Base-by-base conservation (phyloP, 768 basidiomycete species). In the Thelephora aurantiotincta region DNA sequence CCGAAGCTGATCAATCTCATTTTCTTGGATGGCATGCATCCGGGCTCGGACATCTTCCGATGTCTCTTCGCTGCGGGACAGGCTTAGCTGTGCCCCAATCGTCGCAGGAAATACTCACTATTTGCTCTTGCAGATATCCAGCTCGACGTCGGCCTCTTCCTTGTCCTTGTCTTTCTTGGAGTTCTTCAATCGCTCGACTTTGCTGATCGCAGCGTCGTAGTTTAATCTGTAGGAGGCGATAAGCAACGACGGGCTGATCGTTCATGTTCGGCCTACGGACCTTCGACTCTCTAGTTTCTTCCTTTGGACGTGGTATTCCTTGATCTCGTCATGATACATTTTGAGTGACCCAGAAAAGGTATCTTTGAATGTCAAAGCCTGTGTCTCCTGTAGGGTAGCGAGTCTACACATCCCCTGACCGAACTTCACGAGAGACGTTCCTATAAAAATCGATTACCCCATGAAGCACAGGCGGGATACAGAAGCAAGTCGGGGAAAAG, bases 201-300 rank as follows among this genome's bases (percentile, higher is more conserved):
- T 88, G 33, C 72, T 69, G 4, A 73, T 63, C 2, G 87, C 83
- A 1, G 89, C 77, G 52, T 94, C 92, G 34, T 79, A 80, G 48
- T 80, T 79, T 49, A 85, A 61, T 57, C 91, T 91, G 46, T 20
- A 23, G 26, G n/a, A 12, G 18, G 44, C 36, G 49, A 30, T 6
- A 11, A 33, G 35, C 20, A 41, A 13, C 4, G 5, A 36, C n/a
- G 22, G 45, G 37, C 20, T 23, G 5, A 33, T 37, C 1, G 33
- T 33, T 19, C n/a, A 37, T 0, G 7, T 43, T 13, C 45, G 16
- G 7, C 30, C 43, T 11, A 59, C 69, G 45, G 50, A 85, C 89
- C 87, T 72, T 57, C 88, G 69, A 45, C 82, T 89, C 48, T 94
- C 90, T 13, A 93, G 64, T 59, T 91, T 93, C 74, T 91, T 94